These are phyloP conservation scores for Mycena galericulata DNA, from an alignment of 768 basidiomycete species.

Conservation along the genomic window DNA sequence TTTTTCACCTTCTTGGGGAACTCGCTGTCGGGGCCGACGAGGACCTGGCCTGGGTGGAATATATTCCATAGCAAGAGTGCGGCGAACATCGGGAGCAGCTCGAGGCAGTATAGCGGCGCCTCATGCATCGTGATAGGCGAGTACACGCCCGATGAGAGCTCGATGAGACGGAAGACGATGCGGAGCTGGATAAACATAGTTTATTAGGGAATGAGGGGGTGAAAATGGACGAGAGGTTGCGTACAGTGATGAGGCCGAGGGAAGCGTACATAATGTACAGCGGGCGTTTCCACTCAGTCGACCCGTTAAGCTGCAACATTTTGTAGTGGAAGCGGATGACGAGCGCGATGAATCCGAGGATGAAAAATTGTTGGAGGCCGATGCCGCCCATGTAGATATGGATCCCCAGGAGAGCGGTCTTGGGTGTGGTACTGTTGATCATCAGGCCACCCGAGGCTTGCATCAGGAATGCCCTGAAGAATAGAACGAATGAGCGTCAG, in stretches of 20 bases:
- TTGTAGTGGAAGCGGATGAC: slow-evolving; percentile 32
- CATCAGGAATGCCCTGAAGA: slow-evolving; percentile 33
- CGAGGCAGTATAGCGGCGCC: slow-evolving; percentile 34
- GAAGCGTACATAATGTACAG: slow-evolving; percentile 35
- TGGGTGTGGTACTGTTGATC: slow-evolving; percentile 12
- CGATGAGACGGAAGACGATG: slow-evolving; percentile 31
- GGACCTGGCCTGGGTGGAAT: slow-evolving; percentile 32
- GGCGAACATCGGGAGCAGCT: slow-evolving; percentile 36
- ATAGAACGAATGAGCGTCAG: not conserved
- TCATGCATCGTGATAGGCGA: slow-evolving; percentile 31
- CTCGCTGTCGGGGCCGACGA: slow-evolving; percentile 35
- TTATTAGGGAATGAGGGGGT: not conserved
- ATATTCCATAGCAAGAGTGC: slow-evolving; percentile 29
- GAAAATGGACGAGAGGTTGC: not conserved
- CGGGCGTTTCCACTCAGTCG: slow-evolving; percentile 30
- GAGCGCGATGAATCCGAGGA: slow-evolving; percentile 35
- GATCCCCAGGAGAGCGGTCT: slow-evolving; percentile 17
- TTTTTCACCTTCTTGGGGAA: slow-evolving; percentile 32
- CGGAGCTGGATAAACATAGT: slow-evolving; percentile 19
- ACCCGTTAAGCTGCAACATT: slow-evolving; percentile 20
- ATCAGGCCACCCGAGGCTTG: slow-evolving; percentile 37
- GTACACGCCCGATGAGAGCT: slow-evolving; percentile 25
- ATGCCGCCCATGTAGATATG: slow-evolving; percentile 43
- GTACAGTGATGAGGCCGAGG: slow-evolving; percentile 37
- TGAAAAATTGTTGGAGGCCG: slow-evolving; percentile 39